phyloP scores from a whole-genome alignment of 768 basidiomycete genomes.

The Infundibulicybe gibba region DNA sequence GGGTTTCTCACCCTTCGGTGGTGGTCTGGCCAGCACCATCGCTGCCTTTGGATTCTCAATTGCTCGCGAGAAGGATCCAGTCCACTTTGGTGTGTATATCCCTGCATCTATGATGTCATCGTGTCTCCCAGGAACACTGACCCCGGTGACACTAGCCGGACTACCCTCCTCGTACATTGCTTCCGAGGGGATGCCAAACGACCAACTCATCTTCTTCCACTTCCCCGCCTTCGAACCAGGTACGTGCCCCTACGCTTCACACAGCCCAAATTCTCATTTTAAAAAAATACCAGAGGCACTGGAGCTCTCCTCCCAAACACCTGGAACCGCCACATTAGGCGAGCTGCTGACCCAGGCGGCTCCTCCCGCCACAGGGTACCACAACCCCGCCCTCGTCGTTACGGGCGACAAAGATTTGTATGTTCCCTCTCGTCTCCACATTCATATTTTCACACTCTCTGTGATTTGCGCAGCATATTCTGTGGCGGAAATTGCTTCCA shows the following conservation, averaged over 20 bases:
- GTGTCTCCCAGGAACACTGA: background rate
- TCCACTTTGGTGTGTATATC: constrained; percentile 11
- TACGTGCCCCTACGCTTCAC: background rate
- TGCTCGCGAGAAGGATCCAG: constrained; percentile 9
- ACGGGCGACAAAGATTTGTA: constrained; percentile 20
- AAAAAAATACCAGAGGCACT: background rate
- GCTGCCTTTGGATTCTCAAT: constrained; percentile 13
- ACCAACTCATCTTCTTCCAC: constrained; percentile 14
- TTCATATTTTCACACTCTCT: background rate
- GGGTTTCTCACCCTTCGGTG: constrained; percentile 10
- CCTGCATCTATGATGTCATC: background rate
- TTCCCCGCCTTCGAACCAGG: constrained; percentile 16
- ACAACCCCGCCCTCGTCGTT: constrained; percentile 16
- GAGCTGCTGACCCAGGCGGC: constrained; percentile 13
- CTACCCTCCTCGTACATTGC: constrained; percentile 13
- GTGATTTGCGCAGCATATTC: constrained; percentile 7
- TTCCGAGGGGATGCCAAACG: constrained; percentile 8
- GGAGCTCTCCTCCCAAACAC: constrained; percentile 5
- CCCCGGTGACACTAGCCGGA: constrained; percentile 2
- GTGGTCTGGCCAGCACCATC: constrained; percentile 6
- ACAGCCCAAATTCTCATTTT: constrained; percentile 1
- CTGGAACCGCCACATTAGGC: constrained; percentile 14
- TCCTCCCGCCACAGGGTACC: constrained; percentile 7
- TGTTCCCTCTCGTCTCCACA: background rate
- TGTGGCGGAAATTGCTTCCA: constrained; percentile 16